These are phyloP conservation scores for Murraya koenigii DNA, from an alignment of 345 rosid genomes.

Conservation along the genomic window DNA sequence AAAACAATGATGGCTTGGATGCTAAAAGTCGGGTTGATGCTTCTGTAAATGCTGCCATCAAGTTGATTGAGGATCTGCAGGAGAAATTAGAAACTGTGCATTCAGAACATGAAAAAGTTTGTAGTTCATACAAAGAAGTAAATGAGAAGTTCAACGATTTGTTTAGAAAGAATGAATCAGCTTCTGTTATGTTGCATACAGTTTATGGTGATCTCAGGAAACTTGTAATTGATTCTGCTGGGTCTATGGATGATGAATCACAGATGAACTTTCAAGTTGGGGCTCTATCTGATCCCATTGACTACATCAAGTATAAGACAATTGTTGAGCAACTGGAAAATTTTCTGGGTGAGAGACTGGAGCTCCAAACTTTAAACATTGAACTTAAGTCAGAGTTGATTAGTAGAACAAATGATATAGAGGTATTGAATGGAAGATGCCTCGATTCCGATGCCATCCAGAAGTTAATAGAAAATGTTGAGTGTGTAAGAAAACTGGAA, in stretches of 20 bases:
- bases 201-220: slow-evolving; percentile 49
- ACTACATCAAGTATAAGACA: slow-evolving; percentile 38
- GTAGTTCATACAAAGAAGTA: slow-evolving; percentile 41
- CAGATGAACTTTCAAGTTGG: slow-evolving; percentile 28
- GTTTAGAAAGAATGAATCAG: slow-evolving; percentile 43
- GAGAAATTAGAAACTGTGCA: slow-evolving; percentile 51
- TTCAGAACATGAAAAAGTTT: slow-evolving; percentile 42
- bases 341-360: slow-evolving; percentile 52
- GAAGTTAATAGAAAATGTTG: slow-evolving; percentile 52
- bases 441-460: slow-evolving; percentile 46
- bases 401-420: slow-evolving; percentile 43
- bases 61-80: slow-evolving; percentile 51
- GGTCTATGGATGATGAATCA: slow-evolving; percentile 32
- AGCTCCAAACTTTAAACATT: slow-evolving; percentile 49
- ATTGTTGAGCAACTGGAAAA: slow-evolving; percentile 50
- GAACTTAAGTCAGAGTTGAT: slow-evolving; percentile 56
- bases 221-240: slow-evolving; percentile 41
- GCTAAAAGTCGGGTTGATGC: slow-evolving; percentile 33
- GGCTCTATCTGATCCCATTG: slow-evolving; percentile 37
- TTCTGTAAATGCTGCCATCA: slow-evolving; percentile 55
- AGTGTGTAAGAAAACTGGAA: slow-evolving; percentile 56
- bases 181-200: slow-evolving; percentile 31
- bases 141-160: slow-evolving; percentile 47
- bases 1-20: slow-evolving; percentile 38
- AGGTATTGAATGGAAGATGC: slow-evolving; percentile 48